Evolutionary conservation across 331 rosid species (phyloP), one percentile per base, ranked within the genome.

Genomic region (Acacia pycnantha): DNA sequence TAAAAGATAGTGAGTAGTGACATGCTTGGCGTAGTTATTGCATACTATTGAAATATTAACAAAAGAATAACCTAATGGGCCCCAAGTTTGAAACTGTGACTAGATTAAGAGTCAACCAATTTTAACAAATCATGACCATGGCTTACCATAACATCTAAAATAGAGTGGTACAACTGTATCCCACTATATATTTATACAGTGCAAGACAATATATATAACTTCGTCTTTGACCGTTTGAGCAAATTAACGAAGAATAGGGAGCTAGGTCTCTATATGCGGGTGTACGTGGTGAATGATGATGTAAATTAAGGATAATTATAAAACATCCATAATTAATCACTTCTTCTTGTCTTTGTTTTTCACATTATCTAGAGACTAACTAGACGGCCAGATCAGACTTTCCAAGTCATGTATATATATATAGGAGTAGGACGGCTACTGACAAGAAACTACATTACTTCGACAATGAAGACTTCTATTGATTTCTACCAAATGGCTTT

Each of bases 71-170:
- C 74, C 58, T 24, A 78, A 26, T 29, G 18, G 79, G 83, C 86
- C 61, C 91, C 50, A 73, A 58, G 75, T 79, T 85, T 81, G 86
- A 88, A 86, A 81, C 74, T 21, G 67, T 53, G n/a, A 77, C 47
- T 68, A 74, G 67, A 11, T 1, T 91, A 90, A 90, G 81, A 86
- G 87, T 90, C 92, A 92, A 90, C 89, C 84, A 75, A 81, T 85
- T 85, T 81, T 56, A 94, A 88, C 94, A 82, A 88, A 90, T 81
- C 82, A 69, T 53, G 88, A 84, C 86, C 71, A 7, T 15, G 46
- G 24, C 24, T 31, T 7, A 31, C 71, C 85, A 76, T 77, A 79
- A 66, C 82, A 74, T 82, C 78, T 66, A 82, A 64, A 59, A 4
- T 10, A 59, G 31, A 59, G 31, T 19, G 73, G 86, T 87, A 89